These are phyloP conservation scores for Silybum marianum DNA, from an alignment of 129 eudicot genomes.

Conservation along the genomic window DNA sequence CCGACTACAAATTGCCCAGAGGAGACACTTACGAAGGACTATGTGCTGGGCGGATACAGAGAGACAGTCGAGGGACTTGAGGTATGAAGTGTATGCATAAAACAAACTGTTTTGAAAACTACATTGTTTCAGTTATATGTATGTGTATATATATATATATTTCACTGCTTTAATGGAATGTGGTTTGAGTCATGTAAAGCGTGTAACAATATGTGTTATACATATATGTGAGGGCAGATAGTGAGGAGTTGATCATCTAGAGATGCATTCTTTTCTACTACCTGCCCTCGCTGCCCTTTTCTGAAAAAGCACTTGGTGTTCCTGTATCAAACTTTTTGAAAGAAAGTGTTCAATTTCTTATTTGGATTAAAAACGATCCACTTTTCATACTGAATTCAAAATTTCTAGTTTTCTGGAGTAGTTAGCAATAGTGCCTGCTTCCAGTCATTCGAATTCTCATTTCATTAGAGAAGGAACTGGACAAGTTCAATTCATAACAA, in stretches of 20 bases:
- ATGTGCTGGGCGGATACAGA: constrained; percentile 90
- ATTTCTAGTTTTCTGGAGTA: not conserved
- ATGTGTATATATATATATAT: too few relatives aligned
- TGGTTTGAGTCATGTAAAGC: not conserved
- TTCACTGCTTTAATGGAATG: too few relatives aligned
- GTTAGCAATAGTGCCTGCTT: not conserved
- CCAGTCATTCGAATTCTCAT: not conserved
- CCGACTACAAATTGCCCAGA: constrained; percentile 87
- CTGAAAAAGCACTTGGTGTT: too few relatives aligned
- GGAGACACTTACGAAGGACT: constrained; percentile 90
- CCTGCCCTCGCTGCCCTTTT: too few relatives aligned
- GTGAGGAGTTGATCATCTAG: too few relatives aligned
- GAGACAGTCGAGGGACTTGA: constrained; percentile 98
- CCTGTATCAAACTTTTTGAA: too few relatives aligned
- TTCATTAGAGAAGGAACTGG: too few relatives aligned
- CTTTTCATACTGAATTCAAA: not conserved
- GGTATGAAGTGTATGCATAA: constrained; percentile 41
- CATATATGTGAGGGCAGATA: not conserved
- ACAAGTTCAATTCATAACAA: too few relatives aligned
- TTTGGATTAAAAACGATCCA: not conserved
- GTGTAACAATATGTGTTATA: too few relatives aligned
- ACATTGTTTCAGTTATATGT: not conserved
- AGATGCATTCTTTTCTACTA: too few relatives aligned
- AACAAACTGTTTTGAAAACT: not conserved
- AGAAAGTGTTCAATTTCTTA: too few relatives aligned